phyloP scores from a whole-genome alignment of 306 rosid species.

The Castanea sativa region DNA sequence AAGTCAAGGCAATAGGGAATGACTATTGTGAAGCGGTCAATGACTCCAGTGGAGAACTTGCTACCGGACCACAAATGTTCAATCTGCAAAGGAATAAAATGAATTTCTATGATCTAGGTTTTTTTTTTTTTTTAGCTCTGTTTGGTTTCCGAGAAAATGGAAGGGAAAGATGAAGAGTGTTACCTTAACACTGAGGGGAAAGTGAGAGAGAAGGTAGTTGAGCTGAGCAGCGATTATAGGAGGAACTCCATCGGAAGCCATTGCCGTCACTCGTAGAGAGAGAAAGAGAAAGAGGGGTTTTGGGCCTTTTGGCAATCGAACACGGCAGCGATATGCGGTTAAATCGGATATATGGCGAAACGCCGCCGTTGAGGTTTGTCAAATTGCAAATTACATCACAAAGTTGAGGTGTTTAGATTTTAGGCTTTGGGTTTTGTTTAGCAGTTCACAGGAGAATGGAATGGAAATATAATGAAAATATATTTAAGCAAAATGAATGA shows the following conservation, averaged over 20 bases:
- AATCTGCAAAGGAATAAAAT: conserved; percentile 44
- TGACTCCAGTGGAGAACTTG: conserved; percentile 43
- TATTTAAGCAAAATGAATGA: too few species aligned
- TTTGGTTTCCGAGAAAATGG: neutral
- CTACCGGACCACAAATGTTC: conserved; percentile 86
- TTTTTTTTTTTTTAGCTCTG: neutral
- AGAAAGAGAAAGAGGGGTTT: neutral
- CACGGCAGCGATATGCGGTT: too few species aligned
- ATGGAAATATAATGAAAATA: too few species aligned
- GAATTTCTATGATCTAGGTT: neutral
- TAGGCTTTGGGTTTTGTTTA: too few species aligned
- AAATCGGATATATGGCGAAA: too few species aligned
- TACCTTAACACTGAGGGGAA: conserved; percentile 68
- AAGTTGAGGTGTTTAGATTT: accelerated
- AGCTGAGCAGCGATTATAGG: conserved; percentile 83
- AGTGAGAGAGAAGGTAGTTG: conserved; percentile 58
- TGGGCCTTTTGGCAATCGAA: neutral
- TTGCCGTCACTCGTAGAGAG: neutral
- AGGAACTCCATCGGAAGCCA: conserved; percentile 56
- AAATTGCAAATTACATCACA: too few species aligned
- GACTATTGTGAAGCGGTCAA: conserved; percentile 81
- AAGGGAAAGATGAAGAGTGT: neutral
- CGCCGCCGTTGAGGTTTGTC: too few species aligned
- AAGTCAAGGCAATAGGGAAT: conserved; percentile 86
- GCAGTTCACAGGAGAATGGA: too few species aligned